Percentiles rank a stretch among this genome's conserved stretches.
Evolutionary conservation across 2,329 filamentous ascomycete species (phyloP).

Genomic region (Alternaria rosae): DNA sequence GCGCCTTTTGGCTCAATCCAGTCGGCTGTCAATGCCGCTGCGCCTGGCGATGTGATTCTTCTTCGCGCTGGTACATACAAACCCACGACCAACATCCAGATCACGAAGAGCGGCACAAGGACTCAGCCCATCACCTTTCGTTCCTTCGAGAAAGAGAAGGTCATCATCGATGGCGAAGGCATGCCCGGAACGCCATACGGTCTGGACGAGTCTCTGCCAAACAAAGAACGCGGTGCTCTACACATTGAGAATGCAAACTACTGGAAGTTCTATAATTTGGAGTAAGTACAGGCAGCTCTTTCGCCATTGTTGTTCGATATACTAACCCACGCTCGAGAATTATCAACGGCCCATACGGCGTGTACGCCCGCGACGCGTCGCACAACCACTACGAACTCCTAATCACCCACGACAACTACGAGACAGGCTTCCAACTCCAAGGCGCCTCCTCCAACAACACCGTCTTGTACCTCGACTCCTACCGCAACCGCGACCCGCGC

Average conservation of each 20-base stretch:
- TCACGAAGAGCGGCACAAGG: constrained; percentile 43
- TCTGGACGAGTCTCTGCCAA: constrained; percentile 28
- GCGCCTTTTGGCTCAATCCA: constrained; percentile 58
- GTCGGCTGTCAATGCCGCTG: constrained; percentile 56
- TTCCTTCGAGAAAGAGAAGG: constrained; percentile 20
- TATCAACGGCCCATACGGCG: constrained; percentile 50
- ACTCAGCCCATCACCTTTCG: constrained; percentile 35
- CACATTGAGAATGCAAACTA: constrained; percentile 57
- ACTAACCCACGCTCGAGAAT: constrained; percentile 14
- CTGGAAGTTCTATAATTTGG: constrained; percentile 57
- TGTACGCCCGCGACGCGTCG: constrained; percentile 46
- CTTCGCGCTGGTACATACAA: constrained; percentile 56
- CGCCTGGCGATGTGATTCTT: constrained; percentile 57
- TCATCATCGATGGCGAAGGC: constrained; percentile 19
- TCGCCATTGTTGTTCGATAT: not conserved
- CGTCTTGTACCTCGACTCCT: constrained; percentile 33
- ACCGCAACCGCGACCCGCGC: constrained; percentile 48
- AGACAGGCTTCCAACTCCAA: constrained; percentile 50
- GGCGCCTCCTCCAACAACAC: constrained; percentile 38
- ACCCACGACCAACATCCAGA: constrained; percentile 58
- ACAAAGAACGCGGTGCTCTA: constrained; percentile 56
- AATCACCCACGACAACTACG: constrained; percentile 51
- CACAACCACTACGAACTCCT: constrained; percentile 50
- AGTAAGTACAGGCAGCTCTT: not conserved
- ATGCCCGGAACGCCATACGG: constrained; percentile 19